phyloP scores from a whole-genome alignment of 2,329 filamentous ascomycete genomes.

The Ascochyta rabiei region DNA sequence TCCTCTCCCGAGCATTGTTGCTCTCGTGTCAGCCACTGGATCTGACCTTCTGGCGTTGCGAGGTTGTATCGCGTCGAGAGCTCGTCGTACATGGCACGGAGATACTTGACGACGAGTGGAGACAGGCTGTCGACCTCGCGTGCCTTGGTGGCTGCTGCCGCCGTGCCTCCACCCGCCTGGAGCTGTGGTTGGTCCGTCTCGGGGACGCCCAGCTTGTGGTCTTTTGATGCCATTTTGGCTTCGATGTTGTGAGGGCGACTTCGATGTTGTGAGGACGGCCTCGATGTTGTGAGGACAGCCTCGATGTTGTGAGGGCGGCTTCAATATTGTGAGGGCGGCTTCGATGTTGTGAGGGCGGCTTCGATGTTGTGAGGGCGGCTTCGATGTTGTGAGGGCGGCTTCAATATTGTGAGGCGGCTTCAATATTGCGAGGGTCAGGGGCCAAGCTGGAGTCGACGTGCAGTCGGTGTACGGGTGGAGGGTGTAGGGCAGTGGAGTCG shows the following conservation, averaged over 20 bases:
- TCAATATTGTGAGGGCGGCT: no score
- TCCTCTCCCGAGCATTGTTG: slow-evolving; percentile 34
- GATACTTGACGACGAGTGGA: slow-evolving; percentile 33
- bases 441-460: background rate
- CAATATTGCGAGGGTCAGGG: background rate
- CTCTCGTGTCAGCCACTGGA: slow-evolving; percentile 41
- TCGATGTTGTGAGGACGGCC: slow-evolving; percentile 1
- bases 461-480: background rate
- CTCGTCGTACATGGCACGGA: slow-evolving; percentile 39
- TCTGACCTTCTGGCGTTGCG: slow-evolving; percentile 37
- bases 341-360: slow-evolving; percentile 23
- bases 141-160: slow-evolving; percentile 36
- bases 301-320: slow-evolving; percentile 25
- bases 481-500: no score
- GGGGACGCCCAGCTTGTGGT: slow-evolving; percentile 41
- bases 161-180: slow-evolving; percentile 48
- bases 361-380: slow-evolving; percentile 23
- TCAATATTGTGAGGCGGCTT: slow-evolving; percentile 13
- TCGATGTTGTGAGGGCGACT: slow-evolving; percentile 15
- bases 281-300: slow-evolving; percentile 23
- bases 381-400: slow-evolving; percentile 18
- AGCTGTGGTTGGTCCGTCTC: slow-evolving; percentile 43
- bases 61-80: slow-evolving; percentile 39
- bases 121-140: slow-evolving; percentile 40
- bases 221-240: slow-evolving; percentile 26